Base-by-base conservation (phyloP, 2,329 filamentous ascomycete species). In the Nigrograna mackinnonii region DNA sequence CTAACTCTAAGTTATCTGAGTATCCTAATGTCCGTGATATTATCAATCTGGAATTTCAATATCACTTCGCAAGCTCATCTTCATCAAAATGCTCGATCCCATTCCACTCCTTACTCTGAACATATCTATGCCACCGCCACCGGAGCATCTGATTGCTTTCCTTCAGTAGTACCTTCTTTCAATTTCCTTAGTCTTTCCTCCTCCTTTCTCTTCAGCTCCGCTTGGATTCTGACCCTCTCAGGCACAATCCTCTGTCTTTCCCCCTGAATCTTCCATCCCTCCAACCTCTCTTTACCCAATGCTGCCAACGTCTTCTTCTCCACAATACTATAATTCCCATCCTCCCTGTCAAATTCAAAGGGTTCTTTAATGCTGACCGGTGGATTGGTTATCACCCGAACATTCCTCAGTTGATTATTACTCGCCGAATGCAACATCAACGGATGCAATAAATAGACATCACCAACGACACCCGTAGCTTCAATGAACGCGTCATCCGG, bases 361-460 rank as follows among this genome's bases (percentile, higher is more conserved):
- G 79, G 79, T 58, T 77, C 68, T 31, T 60, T 71, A 3, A 83
- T 57, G 16, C 66, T 71, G 6, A 83, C 75, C 0, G 79, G 76
- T 4, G 78, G 78, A 44, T 82, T 82, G 3, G 77, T 81, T 51
- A 81, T 81, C 22, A 81, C 71, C 4, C 79, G 62, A 2, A 73
- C 67, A 9, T 69, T 67, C 16, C 78, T 63, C 19, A 76, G 46
- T 39, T 69, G 68, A 51, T 81, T 81, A 38, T 72, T 71, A 5
- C 71, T 75, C 5, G 78, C 76, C 28, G 73, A 75, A 58, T 84
- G 80, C 62, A 83, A 59, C 79, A 83, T 84, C 14, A 84, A 63
- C 31, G 80, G 80, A 57, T 84, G 80, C 57, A 84, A 55, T 13
- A 84, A 62, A 49, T 76, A 83, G 12, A 84, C 77, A 46, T 84